These are phyloP conservation scores for Penicillium paxilli DNA, from an alignment of 495 filamentous ascomycete species.

Conservation along the genomic window DNA sequence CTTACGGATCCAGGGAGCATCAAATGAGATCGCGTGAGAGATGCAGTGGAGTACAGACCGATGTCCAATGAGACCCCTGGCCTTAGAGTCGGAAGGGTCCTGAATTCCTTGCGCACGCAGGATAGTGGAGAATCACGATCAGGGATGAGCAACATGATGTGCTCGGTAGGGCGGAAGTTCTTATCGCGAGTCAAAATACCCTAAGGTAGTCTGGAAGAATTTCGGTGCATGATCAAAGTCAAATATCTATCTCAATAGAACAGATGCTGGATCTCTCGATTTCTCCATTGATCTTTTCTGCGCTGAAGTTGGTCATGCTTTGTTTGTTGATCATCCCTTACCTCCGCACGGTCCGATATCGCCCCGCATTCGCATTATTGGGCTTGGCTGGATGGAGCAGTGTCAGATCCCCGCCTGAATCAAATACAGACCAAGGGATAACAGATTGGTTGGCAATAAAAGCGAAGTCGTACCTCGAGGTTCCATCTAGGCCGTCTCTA, in stretches of 20 bases:
- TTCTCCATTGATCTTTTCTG: neutral
- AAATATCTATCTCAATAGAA: no score
- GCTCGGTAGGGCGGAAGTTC: neutral
- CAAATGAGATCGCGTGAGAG: slow-evolving; percentile 8
- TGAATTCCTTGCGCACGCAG: neutral
- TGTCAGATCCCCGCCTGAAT: neutral
- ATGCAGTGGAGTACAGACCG: slow-evolving; percentile 8
- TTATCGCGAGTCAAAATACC: neutral
- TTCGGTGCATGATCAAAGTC: no score
- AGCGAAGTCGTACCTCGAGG: slow-evolving; percentile 15
- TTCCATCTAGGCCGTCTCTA: slow-evolving; percentile 12
- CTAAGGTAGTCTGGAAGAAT: neutral
- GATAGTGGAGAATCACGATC: slow-evolving; percentile 7
- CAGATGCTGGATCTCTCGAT: no score
- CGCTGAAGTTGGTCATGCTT: neutral
- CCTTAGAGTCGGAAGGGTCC: slow-evolving; percentile 4
- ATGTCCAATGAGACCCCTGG: slow-evolving; percentile 1
- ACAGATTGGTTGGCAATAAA: neutral
- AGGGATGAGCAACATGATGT: neutral
- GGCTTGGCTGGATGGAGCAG: neutral
- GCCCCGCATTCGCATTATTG: neutral
- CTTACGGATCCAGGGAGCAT: slow-evolving; percentile 1
- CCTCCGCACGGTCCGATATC: slow-evolving; percentile 11
- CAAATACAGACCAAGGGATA: neutral
- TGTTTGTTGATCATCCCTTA: slow-evolving; percentile 21